These are phyloP conservation scores for Rhodotorula sphaerocarpa DNA, from an alignment of 768 basidiomycete species.

Conservation along the genomic window DNA sequence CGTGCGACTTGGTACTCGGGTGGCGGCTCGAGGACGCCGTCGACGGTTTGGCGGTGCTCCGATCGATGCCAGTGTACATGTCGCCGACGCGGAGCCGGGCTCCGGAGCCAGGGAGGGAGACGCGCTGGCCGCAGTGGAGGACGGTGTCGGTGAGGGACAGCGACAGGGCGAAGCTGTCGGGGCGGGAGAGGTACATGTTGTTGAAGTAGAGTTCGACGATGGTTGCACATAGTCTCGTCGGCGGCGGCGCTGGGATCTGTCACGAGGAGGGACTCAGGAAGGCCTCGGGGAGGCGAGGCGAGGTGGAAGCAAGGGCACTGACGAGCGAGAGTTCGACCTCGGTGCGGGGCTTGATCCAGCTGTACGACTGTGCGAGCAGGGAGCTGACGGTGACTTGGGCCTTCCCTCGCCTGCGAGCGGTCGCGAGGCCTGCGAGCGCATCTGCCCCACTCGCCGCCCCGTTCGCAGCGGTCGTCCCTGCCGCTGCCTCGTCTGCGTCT, in stretches of 20 bases:
- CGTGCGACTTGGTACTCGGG: neutral
- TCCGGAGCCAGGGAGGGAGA: slow-evolving; percentile 73
- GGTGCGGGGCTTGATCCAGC: slow-evolving; percentile 57
- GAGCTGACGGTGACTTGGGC: slow-evolving; percentile 65
- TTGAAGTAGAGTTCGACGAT: slow-evolving; percentile 85
- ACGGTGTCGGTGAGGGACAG: slow-evolving; percentile 71
- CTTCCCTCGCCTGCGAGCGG: slow-evolving; percentile 8
- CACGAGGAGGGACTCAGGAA: neutral
- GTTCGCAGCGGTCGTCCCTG: neutral
- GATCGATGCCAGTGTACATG: slow-evolving; percentile 59
- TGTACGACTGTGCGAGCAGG: slow-evolving; percentile 62
- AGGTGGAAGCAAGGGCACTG: too few species aligned
- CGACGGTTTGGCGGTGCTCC: slow-evolving; percentile 44
- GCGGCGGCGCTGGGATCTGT: slow-evolving; percentile 33
- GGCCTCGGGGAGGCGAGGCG: too few species aligned
- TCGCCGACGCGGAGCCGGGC: slow-evolving; percentile 66
- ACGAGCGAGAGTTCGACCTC: slow-evolving; percentile 69
- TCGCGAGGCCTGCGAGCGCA: neutral
- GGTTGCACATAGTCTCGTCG: slow-evolving; percentile 53
- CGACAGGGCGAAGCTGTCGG: slow-evolving; percentile 93
- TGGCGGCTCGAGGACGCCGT: neutral
- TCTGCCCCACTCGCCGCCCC: slow-evolving; percentile 6
- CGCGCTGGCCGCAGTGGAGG: slow-evolving; percentile 72
- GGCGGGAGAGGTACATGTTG: slow-evolving; percentile 65
- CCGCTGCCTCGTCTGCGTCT: neutral